These are phyloP conservation scores for Fraxinus pennsylvanica DNA, from an alignment of 257 asterid species.

Conservation along the genomic window DNA sequence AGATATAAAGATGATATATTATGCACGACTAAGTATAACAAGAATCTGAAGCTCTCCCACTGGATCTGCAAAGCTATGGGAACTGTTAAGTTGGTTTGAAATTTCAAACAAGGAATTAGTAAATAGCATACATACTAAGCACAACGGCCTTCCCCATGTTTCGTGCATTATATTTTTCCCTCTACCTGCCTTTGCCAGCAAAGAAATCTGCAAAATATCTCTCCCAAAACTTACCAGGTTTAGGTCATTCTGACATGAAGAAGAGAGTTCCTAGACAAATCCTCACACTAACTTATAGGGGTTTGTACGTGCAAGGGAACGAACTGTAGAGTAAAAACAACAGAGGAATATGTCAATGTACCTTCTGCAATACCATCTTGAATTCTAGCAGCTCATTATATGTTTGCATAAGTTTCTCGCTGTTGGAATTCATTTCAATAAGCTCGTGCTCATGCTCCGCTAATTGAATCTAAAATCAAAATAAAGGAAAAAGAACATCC, in stretches of 20 bases:
- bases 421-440: slow-evolving; percentile 86
- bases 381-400: slow-evolving; percentile 95
- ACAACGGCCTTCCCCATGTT: not conserved
- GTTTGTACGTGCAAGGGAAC: not conserved
- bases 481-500: slow-evolving; percentile 13
- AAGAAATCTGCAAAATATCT: not conserved
- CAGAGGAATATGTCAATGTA: slow-evolving; percentile 31
- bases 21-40: not conserved
- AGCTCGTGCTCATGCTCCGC: slow-evolving; percentile 95
- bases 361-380: slow-evolving; percentile 97
- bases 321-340: not conserved
- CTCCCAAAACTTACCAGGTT: not conserved
- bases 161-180: not conserved
- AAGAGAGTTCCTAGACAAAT: not conserved
- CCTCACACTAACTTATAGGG: not conserved
- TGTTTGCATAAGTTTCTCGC: slow-evolving; percentile 79
- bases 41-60: slow-evolving; percentile 1
- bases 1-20: not conserved
- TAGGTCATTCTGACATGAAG: slow-evolving; percentile 3
- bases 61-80: slow-evolving; percentile 7
- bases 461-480: slow-evolving; percentile 62
- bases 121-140: not conserved
- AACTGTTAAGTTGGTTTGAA: slow-evolving; percentile 9
- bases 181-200: not conserved
- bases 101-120: not conserved